Percentiles rank a stretch among this genome's conserved stretches.
These are phyloP conservation scores for Limnanthes douglasii DNA, from an alignment of 345 rosid species.

Conservation along the genomic window DNA sequence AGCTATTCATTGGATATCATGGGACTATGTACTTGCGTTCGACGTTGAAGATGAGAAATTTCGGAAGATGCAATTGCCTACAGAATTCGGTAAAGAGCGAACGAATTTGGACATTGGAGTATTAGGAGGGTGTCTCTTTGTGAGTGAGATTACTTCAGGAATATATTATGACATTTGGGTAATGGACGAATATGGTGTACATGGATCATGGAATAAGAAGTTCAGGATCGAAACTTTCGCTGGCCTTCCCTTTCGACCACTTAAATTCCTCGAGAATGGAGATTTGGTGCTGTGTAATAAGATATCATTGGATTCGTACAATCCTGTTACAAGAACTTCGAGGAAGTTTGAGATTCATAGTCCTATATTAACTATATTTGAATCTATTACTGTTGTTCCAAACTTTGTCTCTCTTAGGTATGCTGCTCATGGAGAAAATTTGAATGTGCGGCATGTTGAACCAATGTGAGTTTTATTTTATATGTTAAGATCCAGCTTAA, in stretches of 20 bases:
- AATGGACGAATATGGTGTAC: conserved; percentile 11
- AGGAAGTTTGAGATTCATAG: conserved; percentile 1
- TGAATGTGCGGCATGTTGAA: not conserved
- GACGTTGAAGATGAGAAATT: conserved; percentile 9
- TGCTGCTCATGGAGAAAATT: not conserved
- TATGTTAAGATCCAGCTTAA: too few relatives aligned
- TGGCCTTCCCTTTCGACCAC: not conserved
- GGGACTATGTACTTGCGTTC: conserved; percentile 5
- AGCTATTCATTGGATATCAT: conserved; percentile 8
- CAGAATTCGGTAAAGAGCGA: not conserved
- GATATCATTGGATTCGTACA: conserved; percentile 2
- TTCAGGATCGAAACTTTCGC: not conserved
- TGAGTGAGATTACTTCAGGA: conserved; percentile 1
- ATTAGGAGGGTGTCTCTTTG: conserved; percentile 8
- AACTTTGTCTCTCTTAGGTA: conserved; percentile 4
- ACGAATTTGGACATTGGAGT: conserved; percentile 6
- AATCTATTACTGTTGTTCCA: conserved; percentile 2
- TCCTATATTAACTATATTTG: not conserved
- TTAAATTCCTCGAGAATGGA: not conserved
- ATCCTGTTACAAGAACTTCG: not conserved
- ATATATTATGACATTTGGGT: conserved; percentile 4
- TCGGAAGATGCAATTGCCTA: conserved; percentile 5
- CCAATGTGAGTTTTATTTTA: conserved; percentile 2
- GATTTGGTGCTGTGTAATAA: conserved; percentile 3
- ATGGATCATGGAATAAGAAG: conserved; percentile 8